phyloP scores from a whole-genome alignment of 768 basidiomycete genomes.

The Calocera cornea region DNA sequence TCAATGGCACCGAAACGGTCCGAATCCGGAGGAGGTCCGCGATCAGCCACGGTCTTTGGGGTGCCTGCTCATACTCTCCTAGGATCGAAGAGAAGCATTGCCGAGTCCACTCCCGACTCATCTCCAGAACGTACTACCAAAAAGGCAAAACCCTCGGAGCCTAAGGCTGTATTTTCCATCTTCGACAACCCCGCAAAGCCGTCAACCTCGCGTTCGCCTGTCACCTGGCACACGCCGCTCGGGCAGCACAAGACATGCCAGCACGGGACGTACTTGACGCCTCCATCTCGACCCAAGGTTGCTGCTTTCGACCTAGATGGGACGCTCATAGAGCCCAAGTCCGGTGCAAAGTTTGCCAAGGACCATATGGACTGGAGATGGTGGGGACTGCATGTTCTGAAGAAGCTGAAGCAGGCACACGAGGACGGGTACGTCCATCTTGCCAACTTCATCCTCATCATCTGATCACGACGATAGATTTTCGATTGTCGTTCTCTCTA shows the following conservation, averaged over 20 bases:
- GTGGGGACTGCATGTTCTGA: constrained; percentile 44
- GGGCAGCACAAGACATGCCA: constrained; percentile 21
- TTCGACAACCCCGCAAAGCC: not conserved
- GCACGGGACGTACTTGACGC: constrained; percentile 28
- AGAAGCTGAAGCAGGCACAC: constrained; percentile 45
- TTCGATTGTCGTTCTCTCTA: constrained; percentile 64
- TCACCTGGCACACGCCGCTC: not conserved
- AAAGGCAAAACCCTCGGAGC: not conserved
- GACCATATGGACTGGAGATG: constrained; percentile 46
- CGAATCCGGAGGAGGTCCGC: too few relatives aligned
- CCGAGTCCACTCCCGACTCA: not conserved
- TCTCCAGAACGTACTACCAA: not conserved
- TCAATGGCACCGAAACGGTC: not conserved
- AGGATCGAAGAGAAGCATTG: not conserved
- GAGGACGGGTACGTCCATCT: constrained; percentile 42
- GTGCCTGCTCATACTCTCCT: not conserved
- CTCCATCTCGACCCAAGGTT: constrained; percentile 40
- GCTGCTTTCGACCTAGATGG: constrained; percentile 82
- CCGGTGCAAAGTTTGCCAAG: constrained; percentile 32
- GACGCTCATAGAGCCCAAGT: constrained; percentile 47
- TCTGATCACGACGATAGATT: constrained; percentile 32
- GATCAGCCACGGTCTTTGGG: too few relatives aligned
- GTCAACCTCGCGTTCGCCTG: not conserved
- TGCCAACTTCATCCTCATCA: not conserved
- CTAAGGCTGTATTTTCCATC: not conserved